Percentiles rank a stretch among this genome's conserved stretches.
Evolutionary conservation across 257 asterid genomes (phyloP).

Genomic region (Salvia hispanica): DNA sequence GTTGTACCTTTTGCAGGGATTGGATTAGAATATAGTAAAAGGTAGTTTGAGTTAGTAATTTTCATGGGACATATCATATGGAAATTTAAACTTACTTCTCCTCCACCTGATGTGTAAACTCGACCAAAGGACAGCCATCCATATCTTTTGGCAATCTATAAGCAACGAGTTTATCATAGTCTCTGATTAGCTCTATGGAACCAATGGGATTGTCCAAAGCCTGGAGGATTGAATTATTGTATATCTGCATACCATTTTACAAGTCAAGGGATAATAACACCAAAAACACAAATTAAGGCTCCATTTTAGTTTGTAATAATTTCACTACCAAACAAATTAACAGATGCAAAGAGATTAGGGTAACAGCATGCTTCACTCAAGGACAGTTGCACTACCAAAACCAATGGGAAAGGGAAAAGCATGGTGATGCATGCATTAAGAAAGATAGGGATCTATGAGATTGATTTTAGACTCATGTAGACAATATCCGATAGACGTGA

Average conservation of each 20-base stretch:
- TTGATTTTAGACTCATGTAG: too few relatives aligned
- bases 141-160: conserved; percentile 59
- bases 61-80: conserved; percentile 12
- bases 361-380: conserved; percentile 15
- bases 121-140: conserved; percentile 50
- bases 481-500: too few relatives aligned
- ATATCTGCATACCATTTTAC: conserved; percentile 51
- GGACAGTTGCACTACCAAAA: conserved; percentile 17
- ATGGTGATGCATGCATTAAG: background rate
- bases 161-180: conserved; percentile 57
- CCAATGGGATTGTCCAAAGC: conserved; percentile 48
- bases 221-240: conserved; percentile 40
- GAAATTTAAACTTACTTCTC: conserved; percentile 46
- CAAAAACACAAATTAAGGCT: conserved; percentile 24
- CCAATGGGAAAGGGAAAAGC: background rate
- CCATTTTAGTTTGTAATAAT: background rate
- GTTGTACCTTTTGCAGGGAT: conserved; percentile 5
- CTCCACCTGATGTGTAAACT: conserved; percentile 46
- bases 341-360: conserved; percentile 16
- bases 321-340: conserved; percentile 3
- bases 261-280: conserved; percentile 27
- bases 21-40: background rate
- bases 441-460: too few relatives aligned
- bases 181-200: conserved; percentile 58
- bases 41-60: conserved; percentile 1